Evolutionary conservation across 2,329 filamentous ascomycete genomes (phyloP).

Genomic region (Neonectria hederae): DNA sequence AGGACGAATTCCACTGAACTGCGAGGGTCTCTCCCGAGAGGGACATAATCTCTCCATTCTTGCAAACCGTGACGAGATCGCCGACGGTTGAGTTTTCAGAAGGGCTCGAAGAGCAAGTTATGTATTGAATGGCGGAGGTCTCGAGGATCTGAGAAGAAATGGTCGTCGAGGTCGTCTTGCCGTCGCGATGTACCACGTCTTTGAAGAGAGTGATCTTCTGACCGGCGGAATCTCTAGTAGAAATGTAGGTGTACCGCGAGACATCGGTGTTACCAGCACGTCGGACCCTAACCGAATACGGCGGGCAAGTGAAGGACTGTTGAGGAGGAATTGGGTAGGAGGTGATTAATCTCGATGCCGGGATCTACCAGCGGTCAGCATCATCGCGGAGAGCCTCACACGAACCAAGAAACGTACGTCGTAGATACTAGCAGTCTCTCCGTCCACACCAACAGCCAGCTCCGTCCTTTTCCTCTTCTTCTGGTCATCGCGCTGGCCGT

Average conservation of each 20-base stretch:
- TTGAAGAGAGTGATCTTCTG: conserved; percentile 68
- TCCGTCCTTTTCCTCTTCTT: conserved; percentile 72
- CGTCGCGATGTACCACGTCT: conserved; percentile 62
- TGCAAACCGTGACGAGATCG: conserved; percentile 64
- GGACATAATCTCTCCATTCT: conserved; percentile 69
- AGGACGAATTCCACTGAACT: conserved; percentile 48
- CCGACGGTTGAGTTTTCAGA: conserved; percentile 42
- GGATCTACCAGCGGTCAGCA: conserved; percentile 56
- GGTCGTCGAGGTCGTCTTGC: conserved; percentile 62
- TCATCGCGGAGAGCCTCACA: not conserved
- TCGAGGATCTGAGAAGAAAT: conserved; percentile 54
- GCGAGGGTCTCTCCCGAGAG: conserved; percentile 63
- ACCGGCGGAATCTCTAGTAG: conserved; percentile 59
- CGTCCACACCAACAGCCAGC: conserved; percentile 70
- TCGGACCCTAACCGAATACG: conserved; percentile 66
- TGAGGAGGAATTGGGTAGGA: conserved; percentile 74
- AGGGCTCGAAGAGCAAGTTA: conserved; percentile 46
- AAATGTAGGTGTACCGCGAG: conserved; percentile 69
- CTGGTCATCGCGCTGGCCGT: conserved; percentile 64
- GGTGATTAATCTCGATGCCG: conserved; percentile 69
- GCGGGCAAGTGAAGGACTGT: conserved; percentile 69
- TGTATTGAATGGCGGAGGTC: conserved; percentile 47
- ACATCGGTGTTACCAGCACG: conserved; percentile 58
- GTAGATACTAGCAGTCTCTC: conserved; percentile 72
- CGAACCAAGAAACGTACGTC: conserved; percentile 57